Base-by-base conservation (phyloP, 768 basidiomycete species). In the Tulasnella calospora region DNA sequence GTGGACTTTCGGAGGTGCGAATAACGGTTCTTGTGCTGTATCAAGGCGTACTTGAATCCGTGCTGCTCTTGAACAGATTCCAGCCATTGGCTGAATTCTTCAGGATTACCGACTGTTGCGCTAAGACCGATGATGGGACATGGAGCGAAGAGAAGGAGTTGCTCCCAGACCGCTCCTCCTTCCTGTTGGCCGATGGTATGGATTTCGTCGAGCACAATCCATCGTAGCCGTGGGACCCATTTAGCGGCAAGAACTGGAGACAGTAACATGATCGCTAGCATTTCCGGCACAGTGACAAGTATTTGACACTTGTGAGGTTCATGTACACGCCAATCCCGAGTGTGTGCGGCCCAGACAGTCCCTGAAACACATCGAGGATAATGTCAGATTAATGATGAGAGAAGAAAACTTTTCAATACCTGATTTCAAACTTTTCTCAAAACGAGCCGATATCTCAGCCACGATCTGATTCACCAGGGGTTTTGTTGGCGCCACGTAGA, bases 401-500 rank as follows among this genome's bases (percentile, higher is more conserved):
- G 30, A 19, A 41, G 27, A 38, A 73, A 17, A 70, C 40, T 78
- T 4, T 47, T 73, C 5, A 15, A 33, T 46, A 89, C 88, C 85
- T 27, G 86, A 85, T 38, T 86, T 85, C 27, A 88, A 77, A 40
- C 87, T 85, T 86, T 92, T 89, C 79, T 86, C 87, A 82, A 91
- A 92, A 5, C 92, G 86, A 2, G 89, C 92, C 78, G 92, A 91
- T n/a, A 92, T 86, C 81, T 93, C 92, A 0, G 92, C 90, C 0
- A 80, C 57, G 19, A 84, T 81, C 81, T 93, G 92, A 46, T 86
- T 87, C 73, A 93, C 92, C 0, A 93, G 86, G 0, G 92, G 91
- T 82, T 93, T 93, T 9, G 92, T 92, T 0, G 92, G 92, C 0
- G 92, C 92, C 61, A 93, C 88, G 82, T 93, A 93, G 27, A 93